Conservation (phyloP, 768 basidiomycete species). For the Myochromella boudieri region DNA sequence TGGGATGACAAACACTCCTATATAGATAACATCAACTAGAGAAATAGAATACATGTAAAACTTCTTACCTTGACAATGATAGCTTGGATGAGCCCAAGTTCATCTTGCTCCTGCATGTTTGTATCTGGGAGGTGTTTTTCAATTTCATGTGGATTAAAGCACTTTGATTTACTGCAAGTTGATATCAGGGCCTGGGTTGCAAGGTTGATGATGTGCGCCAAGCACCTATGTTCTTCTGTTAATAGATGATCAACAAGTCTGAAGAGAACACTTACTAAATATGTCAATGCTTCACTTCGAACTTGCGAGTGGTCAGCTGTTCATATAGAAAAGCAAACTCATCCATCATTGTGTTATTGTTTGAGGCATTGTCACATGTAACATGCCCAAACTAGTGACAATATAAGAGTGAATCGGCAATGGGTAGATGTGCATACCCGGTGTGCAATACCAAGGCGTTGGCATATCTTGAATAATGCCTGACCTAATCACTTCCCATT, state of each 20-base stretch:
- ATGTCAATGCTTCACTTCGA: not conserved
- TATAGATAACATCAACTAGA: not conserved
- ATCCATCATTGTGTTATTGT: no score
- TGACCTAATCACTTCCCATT: no score
- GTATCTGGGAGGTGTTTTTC: not conserved
- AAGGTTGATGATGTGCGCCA: no score
- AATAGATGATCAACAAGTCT: not conserved
- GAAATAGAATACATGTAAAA: not conserved
- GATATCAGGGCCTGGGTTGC: no score
- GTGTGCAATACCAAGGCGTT: no score
- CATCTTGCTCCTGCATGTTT: not conserved
- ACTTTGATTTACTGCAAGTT: not conserved
- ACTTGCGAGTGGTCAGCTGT: not conserved
- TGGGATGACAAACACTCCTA: not conserved
- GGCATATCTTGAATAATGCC: no score
- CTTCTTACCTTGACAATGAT: not conserved
- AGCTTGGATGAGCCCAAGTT: not conserved
- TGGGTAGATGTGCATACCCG: no score
- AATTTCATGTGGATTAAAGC: not conserved
- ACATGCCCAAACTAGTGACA: no score
- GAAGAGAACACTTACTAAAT: not conserved
- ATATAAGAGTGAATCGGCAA: no score
- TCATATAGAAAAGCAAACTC: no score
- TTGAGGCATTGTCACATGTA: no score
- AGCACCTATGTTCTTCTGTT: not conserved